phyloP scores from a whole-genome alignment of 2,329 filamentous ascomycete species.

The Penicillium sp. region DNA sequence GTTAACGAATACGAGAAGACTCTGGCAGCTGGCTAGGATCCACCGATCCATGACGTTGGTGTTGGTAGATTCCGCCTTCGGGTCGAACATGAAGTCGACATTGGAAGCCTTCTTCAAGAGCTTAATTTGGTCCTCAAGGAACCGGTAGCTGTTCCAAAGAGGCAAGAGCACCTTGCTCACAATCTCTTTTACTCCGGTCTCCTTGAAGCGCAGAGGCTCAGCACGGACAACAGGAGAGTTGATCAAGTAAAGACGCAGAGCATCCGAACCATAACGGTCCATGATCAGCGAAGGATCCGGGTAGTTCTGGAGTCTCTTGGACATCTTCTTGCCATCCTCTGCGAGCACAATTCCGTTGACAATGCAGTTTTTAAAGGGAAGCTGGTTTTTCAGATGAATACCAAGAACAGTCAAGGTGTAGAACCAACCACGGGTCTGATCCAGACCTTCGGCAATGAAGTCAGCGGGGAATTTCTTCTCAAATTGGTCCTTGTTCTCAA shows the following conservation, averaged over 20 bases:
- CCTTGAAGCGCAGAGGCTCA: conserved; percentile 89
- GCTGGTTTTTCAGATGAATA: conserved; percentile 80
- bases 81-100: conserved; percentile 78
- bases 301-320: conserved; percentile 94
- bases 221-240: conserved; percentile 94
- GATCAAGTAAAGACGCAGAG: conserved; percentile 91
- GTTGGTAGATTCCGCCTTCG: conserved; percentile 73
- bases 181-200: conserved; percentile 90
- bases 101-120: conserved; percentile 84
- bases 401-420: conserved; percentile 90
- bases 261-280: conserved; percentile 86
- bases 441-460: conserved; percentile 90
- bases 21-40: conserved; percentile 92
- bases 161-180: conserved; percentile 89
- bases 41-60: conserved; percentile 94
- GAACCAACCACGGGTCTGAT: conserved; percentile 97
- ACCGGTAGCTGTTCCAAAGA: conserved; percentile 96
- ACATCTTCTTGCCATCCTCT: conserved; percentile 98
- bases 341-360: conserved; percentile 93
- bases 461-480: conserved; percentile 83
- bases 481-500: conserved; percentile 83
- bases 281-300: conserved; percentile 85
- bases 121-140: conserved; percentile 86
- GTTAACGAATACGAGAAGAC: conserved; percentile 87
- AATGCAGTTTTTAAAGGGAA: conserved; percentile 94